Evolutionary conservation across 1,284 basidiomycete species (phyloP).

Genomic region (Ganoderma multipileum): DNA sequence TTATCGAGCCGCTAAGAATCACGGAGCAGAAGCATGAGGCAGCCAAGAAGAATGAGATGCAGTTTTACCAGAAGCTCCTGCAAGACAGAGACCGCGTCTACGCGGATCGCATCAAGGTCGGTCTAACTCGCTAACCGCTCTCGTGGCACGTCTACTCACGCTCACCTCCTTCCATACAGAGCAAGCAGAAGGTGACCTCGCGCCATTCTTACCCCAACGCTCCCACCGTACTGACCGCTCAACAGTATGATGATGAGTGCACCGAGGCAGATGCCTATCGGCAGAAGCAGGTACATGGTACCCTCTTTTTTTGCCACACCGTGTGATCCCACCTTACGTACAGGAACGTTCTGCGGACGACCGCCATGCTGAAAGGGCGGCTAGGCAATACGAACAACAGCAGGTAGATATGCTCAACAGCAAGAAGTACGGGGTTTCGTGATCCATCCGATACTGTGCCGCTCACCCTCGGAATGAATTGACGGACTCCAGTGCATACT

Average conservation of each 20-base stretch:
- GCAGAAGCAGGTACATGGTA: slow-evolving; percentile 70
- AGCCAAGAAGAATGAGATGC: slow-evolving; percentile 73
- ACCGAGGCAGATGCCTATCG: slow-evolving; percentile 70
- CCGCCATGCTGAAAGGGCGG: slow-evolving; percentile 74
- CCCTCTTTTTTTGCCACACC: slow-evolving; percentile 11
- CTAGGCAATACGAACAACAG: slow-evolving; percentile 77
- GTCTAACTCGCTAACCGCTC: slow-evolving; percentile 6
- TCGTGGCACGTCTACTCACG: slow-evolving; percentile 7
- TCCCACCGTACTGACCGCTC: slow-evolving; percentile 19
- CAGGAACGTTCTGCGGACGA: slow-evolving; percentile 76
- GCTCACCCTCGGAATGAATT: slow-evolving; percentile 1
- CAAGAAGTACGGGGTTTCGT: slow-evolving; percentile 69
- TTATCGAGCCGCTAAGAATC: slow-evolving; percentile 67
- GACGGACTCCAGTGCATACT: slow-evolving; percentile 58
- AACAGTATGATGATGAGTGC: slow-evolving; percentile 81
- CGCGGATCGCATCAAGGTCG: slow-evolving; percentile 72
- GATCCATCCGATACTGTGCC: neutral
- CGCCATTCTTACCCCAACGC: neutral
- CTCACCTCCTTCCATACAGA: slow-evolving; percentile 46
- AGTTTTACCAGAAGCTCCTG: slow-evolving; percentile 75
- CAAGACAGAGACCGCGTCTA: slow-evolving; percentile 74
- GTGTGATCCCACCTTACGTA: slow-evolving; percentile 10
- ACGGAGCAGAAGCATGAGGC: slow-evolving; percentile 71
- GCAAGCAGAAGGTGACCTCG: slow-evolving; percentile 69
- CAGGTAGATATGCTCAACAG: slow-evolving; percentile 77